Conservation (phyloP, 23 red algal genomes). For the Gracilaria domingensis region DNA sequence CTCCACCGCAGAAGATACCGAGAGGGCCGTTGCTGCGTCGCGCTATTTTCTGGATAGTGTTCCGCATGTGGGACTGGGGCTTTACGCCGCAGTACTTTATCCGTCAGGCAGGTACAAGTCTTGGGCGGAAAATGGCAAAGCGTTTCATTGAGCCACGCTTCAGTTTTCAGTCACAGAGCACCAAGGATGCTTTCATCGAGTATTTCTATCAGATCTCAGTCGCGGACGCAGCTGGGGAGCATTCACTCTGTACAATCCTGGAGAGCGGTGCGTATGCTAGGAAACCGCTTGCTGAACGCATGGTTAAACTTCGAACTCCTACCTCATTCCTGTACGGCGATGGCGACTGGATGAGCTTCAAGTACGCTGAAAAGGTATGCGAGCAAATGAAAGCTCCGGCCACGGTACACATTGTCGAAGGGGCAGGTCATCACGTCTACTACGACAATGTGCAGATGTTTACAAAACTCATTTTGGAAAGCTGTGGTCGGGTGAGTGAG, state of each 20-base stretch:
- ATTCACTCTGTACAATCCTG: conserved; percentile 72
- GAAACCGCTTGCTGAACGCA: conserved; percentile 58
- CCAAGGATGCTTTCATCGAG: conserved; percentile 55
- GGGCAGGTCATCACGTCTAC: conserved; percentile 76
- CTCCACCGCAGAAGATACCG: conserved; percentile 49
- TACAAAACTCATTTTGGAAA: conserved; percentile 29
- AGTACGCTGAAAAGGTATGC: conserved; percentile 32
- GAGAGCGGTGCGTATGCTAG: conserved; percentile 78
- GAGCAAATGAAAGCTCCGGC: conserved; percentile 41
- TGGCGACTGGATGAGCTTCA: conserved; percentile 76
- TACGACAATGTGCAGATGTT: conserved; percentile 58
- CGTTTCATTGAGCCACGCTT: conserved; percentile 50
- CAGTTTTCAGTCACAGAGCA: conserved; percentile 7
- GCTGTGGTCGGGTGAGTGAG: not conserved
- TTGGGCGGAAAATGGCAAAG: conserved; percentile 32
- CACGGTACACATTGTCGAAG: conserved; percentile 29
- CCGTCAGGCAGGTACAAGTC: conserved; percentile 12
- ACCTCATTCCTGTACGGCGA: conserved; percentile 80
- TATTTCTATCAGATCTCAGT: conserved; percentile 88
- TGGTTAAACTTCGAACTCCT: conserved; percentile 32
- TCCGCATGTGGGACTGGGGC: conserved; percentile 53
- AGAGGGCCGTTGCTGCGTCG: conserved; percentile 11
- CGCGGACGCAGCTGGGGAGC: conserved; percentile 61
- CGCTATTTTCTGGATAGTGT: conserved; percentile 48
- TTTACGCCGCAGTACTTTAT: conserved; percentile 67